These are phyloP conservation scores for Fusarium tuaranense DNA, from an alignment of 2,329 filamentous ascomycete species.

Conservation along the genomic window DNA sequence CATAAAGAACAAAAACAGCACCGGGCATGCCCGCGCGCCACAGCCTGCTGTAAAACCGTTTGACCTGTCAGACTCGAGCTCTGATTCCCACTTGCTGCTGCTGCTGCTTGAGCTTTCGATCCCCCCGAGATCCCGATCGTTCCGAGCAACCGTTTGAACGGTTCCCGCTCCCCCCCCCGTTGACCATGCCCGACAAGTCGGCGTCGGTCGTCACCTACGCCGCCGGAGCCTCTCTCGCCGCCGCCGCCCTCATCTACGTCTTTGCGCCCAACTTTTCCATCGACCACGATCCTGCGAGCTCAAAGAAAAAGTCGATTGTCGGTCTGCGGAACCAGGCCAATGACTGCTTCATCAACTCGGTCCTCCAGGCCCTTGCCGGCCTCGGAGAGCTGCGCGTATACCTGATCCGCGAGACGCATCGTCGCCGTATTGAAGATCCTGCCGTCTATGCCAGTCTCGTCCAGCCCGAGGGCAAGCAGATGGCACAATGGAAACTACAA, in stretches of 20 bases:
- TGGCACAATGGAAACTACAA: constrained; percentile 71
- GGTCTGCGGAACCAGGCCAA: constrained; percentile 93
- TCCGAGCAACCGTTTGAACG: constrained; percentile 32
- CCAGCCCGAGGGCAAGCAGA: constrained; percentile 56
- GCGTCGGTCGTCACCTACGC: constrained; percentile 80
- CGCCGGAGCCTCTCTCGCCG: constrained; percentile 93
- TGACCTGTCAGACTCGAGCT: constrained; percentile 41
- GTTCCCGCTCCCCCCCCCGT: constrained; percentile 16
- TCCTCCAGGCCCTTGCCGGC: constrained; percentile 92
- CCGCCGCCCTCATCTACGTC: constrained; percentile 94
- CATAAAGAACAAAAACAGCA: constrained; percentile 15
- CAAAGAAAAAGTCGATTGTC: constrained; percentile 86
- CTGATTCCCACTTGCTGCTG: constrained; percentile 4
- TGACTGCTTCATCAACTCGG: constrained; percentile 97
- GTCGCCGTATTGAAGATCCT: constrained; percentile 81
- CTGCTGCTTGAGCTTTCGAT: neutral
- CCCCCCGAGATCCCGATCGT: constrained; percentile 26
- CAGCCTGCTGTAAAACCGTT: constrained; percentile 36
- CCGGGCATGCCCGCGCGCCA: constrained; percentile 39
- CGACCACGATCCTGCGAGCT: constrained; percentile 78
- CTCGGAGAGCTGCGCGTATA: constrained; percentile 90
- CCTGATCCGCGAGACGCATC: constrained; percentile 90
- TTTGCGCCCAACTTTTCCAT: constrained; percentile 98
- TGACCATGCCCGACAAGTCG: constrained; percentile 53
- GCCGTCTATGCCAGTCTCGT: constrained; percentile 78